Evolutionary conservation across 2,329 filamentous ascomycete genomes (phyloP), one percentile per base, ranked within the genome.

Genomic region (Cercospora sp.): DNA sequence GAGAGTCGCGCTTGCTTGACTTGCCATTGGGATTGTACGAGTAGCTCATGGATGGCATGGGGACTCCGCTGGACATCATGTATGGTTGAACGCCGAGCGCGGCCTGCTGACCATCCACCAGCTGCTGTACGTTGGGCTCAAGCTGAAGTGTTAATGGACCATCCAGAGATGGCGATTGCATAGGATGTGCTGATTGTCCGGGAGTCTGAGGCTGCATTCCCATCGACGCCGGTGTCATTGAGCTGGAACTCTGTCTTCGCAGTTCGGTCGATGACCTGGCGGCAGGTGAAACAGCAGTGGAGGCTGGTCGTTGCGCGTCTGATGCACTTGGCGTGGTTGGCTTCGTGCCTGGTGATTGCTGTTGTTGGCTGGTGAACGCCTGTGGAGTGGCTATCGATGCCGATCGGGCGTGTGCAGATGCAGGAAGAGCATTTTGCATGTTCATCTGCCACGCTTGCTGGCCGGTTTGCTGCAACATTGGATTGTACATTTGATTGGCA

Each of bases 121-220:
- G 78, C 73, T 85, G 83, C 74, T 87, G 85, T 1, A 84, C 80
- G 71, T 88, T 83, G 3, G 82, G 76, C 23, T 86, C 85, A 23
- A 88, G 76, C 3, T 82, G 79, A 48, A 83, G 81, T 2, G 83
- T 84, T 64, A 87, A 79, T 36, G 55, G 53, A 30, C 63, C 55
- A 9, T 64, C 62, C 8, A 36, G 18, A 23, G 51, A 64, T 3
- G 62, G 62, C 26, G 62, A 64, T 12, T 48, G 28, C 9, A 64
- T 18, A 28, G 61, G n/a, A 13, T 40, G 51, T 12, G 28, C 18
- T 13, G 59, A 33, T n/a, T 31, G 45, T 8, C 33, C 53, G 12
- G 59, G 71, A 63, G 58, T 68, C 63, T 62, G 71, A 10, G 69
- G 67, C 51, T 69, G 67, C 48, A 65, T 71, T 13, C 20, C 18